Base-by-base conservation (phyloP, 345 rosid genomes). In the Garcia nutans region DNA sequence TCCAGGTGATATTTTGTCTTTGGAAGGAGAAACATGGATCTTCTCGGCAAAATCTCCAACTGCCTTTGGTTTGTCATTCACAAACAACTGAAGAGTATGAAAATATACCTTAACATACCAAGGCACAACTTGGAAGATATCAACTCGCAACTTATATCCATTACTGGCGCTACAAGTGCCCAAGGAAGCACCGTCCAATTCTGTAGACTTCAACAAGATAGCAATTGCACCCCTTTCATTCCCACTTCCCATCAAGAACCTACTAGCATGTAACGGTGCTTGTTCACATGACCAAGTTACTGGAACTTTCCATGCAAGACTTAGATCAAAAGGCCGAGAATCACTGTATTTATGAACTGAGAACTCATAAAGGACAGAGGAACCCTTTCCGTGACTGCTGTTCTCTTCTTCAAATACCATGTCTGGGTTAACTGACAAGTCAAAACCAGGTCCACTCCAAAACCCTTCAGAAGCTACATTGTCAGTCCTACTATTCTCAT, bases 161-260 rank as follows among this genome's bases (percentile, higher is more conserved):
- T 85, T 85, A 66, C 61, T 56, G 45, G 56, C 33, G 72, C 49
- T 12, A 75, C 78, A 66, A 67, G 74, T 77, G 49, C 65, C 77
- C 23, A 31, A 22, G 37, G 85, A 79, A 49, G 79, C 79, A 57
- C 84, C 86, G 10, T 47, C 76, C 10, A 72, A 62, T n/a, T 82
- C 80, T 20, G 93, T 82, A 33, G 92, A 85, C 84, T 84, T 91
- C 80, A 96, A 85, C 75, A 87, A 85, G 83, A 96, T 89, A 69
- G 98, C 96, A 82, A 92, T 93, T 61, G 98, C 94, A 74, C 98
- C 99, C 73, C 96, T 92, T 85, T 93, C 97, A 61, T 96, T 96
- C 70, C 97, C 98, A 76, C 97, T 96, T 41, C 98, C 99, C 99
- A 93, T 96, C 84, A 93, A 83, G 66, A 93, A 93, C 84, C 98